Conservation (phyloP, 495 filamentous ascomycete genomes). For the Aspergillus avenaceus region DNA sequence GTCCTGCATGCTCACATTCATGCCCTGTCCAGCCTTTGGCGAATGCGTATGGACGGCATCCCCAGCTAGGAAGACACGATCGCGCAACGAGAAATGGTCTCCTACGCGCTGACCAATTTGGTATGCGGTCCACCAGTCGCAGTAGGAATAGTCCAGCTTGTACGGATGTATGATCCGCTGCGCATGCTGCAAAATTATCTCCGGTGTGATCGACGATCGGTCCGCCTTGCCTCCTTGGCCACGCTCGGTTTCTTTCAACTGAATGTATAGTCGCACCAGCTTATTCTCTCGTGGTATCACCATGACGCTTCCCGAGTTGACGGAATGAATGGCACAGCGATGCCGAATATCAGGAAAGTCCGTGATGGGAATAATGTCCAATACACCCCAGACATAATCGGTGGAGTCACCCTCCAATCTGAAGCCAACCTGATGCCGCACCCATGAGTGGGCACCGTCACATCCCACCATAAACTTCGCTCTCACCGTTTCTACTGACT, state of each 20-base stretch:
- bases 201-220: slow-evolving; percentile 53
- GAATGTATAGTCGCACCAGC: slow-evolving; percentile 65
- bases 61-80: slow-evolving; percentile 62
- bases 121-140: slow-evolving; percentile 59
- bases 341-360: slow-evolving; percentile 64
- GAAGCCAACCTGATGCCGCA: slow-evolving; percentile 48
- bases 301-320: slow-evolving; percentile 56
- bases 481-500: no score
- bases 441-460: slow-evolving; percentile 62
- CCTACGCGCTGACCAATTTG: slow-evolving; percentile 66
- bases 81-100: slow-evolving; percentile 50
- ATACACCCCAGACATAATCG: slow-evolving; percentile 58
- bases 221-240: slow-evolving; percentile 28
- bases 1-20: slow-evolving; percentile 69
- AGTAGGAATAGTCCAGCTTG: slow-evolving; percentile 54
- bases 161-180: slow-evolving; percentile 59
- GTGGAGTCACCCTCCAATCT: slow-evolving; percentile 54
- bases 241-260: slow-evolving; percentile 51
- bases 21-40: slow-evolving; percentile 72
- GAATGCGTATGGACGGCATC: slow-evolving; percentile 59
- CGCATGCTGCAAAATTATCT: slow-evolving; percentile 55
- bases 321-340: slow-evolving; percentile 60
- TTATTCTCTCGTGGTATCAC: slow-evolving; percentile 64
- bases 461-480: slow-evolving; percentile 63
- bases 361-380: slow-evolving; percentile 60